Conservation (phyloP, 306 rosid species). For the Pyrus betulifolia region DNA sequence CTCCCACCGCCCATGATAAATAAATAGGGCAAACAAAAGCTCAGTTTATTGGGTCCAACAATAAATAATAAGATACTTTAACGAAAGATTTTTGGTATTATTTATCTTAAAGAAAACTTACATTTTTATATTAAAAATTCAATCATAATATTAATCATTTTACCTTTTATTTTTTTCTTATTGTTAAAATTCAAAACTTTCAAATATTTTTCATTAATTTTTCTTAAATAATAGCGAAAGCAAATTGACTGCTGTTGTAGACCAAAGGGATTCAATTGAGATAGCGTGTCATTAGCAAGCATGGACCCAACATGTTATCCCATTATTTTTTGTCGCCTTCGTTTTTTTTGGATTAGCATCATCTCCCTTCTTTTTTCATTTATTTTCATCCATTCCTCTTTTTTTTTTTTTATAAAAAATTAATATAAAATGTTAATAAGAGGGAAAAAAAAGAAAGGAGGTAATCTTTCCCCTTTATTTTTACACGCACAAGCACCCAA, state of each 20-base stretch:
- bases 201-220: too few relatives aligned
- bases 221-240: not conserved
- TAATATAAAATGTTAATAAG: too few relatives aligned
- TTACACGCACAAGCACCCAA: not conserved
- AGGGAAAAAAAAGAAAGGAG: accelerated
- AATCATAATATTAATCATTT: accelerated
- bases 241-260: conserved; percentile 20
- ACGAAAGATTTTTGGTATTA: accelerated
- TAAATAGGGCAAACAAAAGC: conserved; percentile 18
- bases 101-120: accelerated
- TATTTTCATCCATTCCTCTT: accelerated
- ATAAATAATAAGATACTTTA: not conserved
- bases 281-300: conserved; percentile 20
- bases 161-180: accelerated
- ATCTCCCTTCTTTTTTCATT: accelerated
- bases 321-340: conserved; percentile 27
- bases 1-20: conserved; percentile 22
- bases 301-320: conserved; percentile 49
- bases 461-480: not conserved
- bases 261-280: conserved; percentile 37
- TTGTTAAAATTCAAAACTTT: too few relatives aligned
- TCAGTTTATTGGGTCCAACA: not conserved
- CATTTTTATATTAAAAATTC: accelerated
- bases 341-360: too few relatives aligned
- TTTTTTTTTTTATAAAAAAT: accelerated